Conservation (phyloP, 768 basidiomycete genomes). For the Lyophyllum atratum region DNA sequence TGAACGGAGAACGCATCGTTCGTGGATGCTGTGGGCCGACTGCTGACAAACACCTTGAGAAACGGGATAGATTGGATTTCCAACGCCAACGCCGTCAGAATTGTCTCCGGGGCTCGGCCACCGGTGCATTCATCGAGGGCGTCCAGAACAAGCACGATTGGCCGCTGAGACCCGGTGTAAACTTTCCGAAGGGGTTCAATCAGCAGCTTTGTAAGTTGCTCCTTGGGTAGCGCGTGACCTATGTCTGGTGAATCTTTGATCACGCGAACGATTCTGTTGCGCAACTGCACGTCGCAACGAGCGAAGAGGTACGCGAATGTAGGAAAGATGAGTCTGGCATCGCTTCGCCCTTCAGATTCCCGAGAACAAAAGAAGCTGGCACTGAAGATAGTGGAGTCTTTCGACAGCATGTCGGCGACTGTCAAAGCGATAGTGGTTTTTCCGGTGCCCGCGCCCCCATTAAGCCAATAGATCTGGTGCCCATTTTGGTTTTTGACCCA, state of each 20-base stretch:
- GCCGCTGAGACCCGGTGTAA: conserved; percentile 9
- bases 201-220: conserved; percentile 26
- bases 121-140: conserved; percentile 25
- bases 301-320: conserved; percentile 26
- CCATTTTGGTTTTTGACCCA: conserved; percentile 19
- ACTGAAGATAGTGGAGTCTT: conserved; percentile 17
- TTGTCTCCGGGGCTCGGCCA: conserved; percentile 10
- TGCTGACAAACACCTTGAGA: conserved; percentile 23
- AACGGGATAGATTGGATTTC: conserved; percentile 16
- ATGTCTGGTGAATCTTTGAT: conserved; percentile 22
- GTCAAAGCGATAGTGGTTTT: conserved; percentile 27
- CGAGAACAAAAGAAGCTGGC: conserved; percentile 32
- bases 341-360: conserved; percentile 22
- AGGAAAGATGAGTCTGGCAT: conserved; percentile 25
- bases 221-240: conserved; percentile 10
- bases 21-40: conserved; percentile 18
- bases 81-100: conserved; percentile 13
- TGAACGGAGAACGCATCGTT: conserved; percentile 11
- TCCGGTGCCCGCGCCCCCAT: conserved; percentile 24
- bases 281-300: conserved; percentile 13
- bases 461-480: conserved; percentile 25
- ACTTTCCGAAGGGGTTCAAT: conserved; percentile 17
- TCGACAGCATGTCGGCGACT: conserved; percentile 15
- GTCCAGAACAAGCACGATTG: conserved; percentile 26
- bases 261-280: conserved; percentile 13